phyloP scores from a whole-genome alignment of 306 rosid species.

The Malus sylvestris region DNA sequence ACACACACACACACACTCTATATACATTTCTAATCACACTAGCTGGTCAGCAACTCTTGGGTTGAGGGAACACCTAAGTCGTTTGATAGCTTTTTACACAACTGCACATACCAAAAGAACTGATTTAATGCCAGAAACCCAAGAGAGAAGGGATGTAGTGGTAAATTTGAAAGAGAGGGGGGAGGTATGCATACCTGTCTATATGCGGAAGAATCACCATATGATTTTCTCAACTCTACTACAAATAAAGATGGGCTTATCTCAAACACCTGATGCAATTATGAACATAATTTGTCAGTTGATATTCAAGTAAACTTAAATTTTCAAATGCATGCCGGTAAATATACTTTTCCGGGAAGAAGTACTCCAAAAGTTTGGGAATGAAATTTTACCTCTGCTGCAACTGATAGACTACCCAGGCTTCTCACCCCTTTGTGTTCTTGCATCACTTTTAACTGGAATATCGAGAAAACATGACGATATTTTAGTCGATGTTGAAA shows the following conservation, averaged over 20 bases:
- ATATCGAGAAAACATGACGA: not conserved
- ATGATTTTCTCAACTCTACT: constrained; percentile 70
- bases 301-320: not conserved
- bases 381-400: constrained; percentile 55
- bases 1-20: not conserved
- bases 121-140: not conserved
- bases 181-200: constrained; percentile 59
- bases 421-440: constrained; percentile 46
- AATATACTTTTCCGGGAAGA: not conserved
- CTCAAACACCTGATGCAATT: constrained; percentile 62
- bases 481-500: not conserved
- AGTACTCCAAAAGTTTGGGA: not conserved
- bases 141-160: not conserved
- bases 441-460: constrained; percentile 66
- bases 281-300: not conserved
- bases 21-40: not conserved
- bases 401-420: constrained; percentile 52
- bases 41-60: constrained; percentile 28
- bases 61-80: constrained; percentile 57
- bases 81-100: constrained; percentile 65
- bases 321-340: not conserved
- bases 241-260: constrained; percentile 59
- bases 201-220: constrained; percentile 70
- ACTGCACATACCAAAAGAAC: constrained; percentile 34
- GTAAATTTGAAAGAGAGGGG: not conserved